Base-by-base conservation (phyloP, 2,329 filamentous ascomycete species). In the Kalaharituber pfeilii region DNA sequence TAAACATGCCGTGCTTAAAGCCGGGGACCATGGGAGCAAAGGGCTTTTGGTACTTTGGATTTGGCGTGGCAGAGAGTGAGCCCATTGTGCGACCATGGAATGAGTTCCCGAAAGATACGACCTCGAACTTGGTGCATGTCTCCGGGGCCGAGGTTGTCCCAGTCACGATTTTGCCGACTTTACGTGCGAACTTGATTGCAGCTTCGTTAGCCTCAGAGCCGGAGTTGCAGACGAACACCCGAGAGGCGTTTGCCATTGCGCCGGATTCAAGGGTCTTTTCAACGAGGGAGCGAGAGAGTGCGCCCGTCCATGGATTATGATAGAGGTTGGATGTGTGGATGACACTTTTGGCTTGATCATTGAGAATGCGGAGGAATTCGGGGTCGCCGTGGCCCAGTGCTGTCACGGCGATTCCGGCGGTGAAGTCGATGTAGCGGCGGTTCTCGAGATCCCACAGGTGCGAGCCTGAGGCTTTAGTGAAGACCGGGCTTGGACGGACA, bases 61-160 rank as follows among this genome's bases (percentile, higher is more conserved):
- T 98, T 49, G 88, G 91, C 4, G 91, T 98, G 9, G 91, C 91
- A n/a, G 86, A 94, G 45, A 98, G 72, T 55, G 82, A 81, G 51
- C 91, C 91, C 86, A 96, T 94, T 15, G 91, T 96, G 56, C 91
- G 82, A 63, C 91, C 91, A 69, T 98, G 91, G 75, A 98, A 98
- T 36, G 86, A 88, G 63, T 83, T 82, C 63, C 85, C 72, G 73
- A 96, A 98, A 15, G 86, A 94, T 51, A 96, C 85, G 49, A 98
- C 71, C 65, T 95, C 87, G 63, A 78, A 69, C 72, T 96, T 94
- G 20, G 69, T 70, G n/a, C n/a, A n/a, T n/a, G n/a, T n/a, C n/a
- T n/a, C n/a, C 49, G 84, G 82, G 0, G 78, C 78, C 0, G 83
- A 79, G 59, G 87, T 82, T 11, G 60, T 58, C 1, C 58, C 61